Percentiles rank a stretch among this genome's conserved stretches.
phyloP scores from a whole-genome alignment of 345 rosid genomes.

The Acer saccharum region DNA sequence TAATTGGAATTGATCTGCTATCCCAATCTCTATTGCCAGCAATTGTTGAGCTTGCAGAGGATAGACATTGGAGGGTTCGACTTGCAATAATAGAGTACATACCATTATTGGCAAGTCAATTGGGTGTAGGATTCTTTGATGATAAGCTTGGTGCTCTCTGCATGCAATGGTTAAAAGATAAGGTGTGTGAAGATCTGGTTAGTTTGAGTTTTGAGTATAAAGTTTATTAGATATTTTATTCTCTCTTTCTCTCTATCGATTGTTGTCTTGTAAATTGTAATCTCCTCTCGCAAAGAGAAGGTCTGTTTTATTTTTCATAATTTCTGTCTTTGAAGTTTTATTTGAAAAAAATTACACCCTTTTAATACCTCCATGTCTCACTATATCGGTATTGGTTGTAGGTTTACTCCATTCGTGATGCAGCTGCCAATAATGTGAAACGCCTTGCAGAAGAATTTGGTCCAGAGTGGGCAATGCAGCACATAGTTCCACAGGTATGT shows the following conservation, averaged over 20 bases:
- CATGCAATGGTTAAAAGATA: conserved; percentile 91
- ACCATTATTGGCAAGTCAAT: conserved; percentile 61
- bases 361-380: not conserved
- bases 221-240: not conserved
- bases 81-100: conserved; percentile 68
- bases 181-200: conserved; percentile 41
- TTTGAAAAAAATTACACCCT: not conserved
- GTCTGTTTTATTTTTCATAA: not conserved
- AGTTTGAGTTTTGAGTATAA: not conserved
- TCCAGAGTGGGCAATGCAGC: conserved; percentile 98
- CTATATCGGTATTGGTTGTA: conserved; percentile 24
- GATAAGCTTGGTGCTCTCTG: conserved; percentile 83
- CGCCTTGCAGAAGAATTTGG: conserved; percentile 99
- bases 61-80: conserved; percentile 69
- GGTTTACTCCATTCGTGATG: conserved; percentile 95
- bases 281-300: not conserved
- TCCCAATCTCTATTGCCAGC: conserved; percentile 64
- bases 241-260: not conserved
- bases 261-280: not conserved
- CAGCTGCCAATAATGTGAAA: conserved; percentile 92
- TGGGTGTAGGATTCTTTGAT: conserved; percentile 84
- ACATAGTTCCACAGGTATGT: conserved; percentile 90
- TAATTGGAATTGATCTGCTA: conserved; percentile 65
- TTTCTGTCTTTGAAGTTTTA: not conserved
- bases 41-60: conserved; percentile 70